These are phyloP conservation scores for Phanerochaete carnosa DNA, from an alignment of 768 basidiomycete genomes.

Conservation along the genomic window DNA sequence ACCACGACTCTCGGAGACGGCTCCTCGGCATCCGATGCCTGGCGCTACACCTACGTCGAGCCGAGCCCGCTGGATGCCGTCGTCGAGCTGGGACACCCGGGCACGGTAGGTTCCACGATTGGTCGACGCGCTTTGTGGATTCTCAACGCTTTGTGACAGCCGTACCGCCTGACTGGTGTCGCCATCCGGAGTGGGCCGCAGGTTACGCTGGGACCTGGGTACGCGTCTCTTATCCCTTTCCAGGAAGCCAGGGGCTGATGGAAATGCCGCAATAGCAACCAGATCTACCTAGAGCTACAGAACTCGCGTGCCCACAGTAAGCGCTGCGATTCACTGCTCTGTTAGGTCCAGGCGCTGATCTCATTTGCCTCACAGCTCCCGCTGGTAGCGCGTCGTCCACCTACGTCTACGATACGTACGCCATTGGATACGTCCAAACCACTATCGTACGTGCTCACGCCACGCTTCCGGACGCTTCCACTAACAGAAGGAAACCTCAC, in stretches of 20 bases:
- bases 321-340: neutral
- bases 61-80: conserved; percentile 1
- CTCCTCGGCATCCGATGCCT: neutral
- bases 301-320: conserved; percentile 14
- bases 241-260: neutral
- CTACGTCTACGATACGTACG: conserved; percentile 18
- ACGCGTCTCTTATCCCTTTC: neutral
- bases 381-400: conserved; percentile 9
- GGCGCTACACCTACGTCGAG: conserved; percentile 14
- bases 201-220: conserved; percentile 17
- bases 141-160: neutral
- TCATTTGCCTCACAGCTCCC: conserved; percentile 5
- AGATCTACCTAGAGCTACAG: conserved; percentile 12
- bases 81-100: conserved; percentile 11
- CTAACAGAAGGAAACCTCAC: neutral
- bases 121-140: neutral
- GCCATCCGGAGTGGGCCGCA: conserved; percentile 14
- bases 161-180: conserved; percentile 12
- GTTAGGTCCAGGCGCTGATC: neutral
- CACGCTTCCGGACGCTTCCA: too few relatives aligned
- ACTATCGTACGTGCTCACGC: conserved; percentile 11
- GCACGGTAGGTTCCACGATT: conserved; percentile 7
- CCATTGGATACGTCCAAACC: conserved; percentile 19
- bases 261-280: neutral
- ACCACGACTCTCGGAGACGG: neutral